Conservation (phyloP, 768 basidiomycete species). For the Psilocybe subaeruginosa region DNA sequence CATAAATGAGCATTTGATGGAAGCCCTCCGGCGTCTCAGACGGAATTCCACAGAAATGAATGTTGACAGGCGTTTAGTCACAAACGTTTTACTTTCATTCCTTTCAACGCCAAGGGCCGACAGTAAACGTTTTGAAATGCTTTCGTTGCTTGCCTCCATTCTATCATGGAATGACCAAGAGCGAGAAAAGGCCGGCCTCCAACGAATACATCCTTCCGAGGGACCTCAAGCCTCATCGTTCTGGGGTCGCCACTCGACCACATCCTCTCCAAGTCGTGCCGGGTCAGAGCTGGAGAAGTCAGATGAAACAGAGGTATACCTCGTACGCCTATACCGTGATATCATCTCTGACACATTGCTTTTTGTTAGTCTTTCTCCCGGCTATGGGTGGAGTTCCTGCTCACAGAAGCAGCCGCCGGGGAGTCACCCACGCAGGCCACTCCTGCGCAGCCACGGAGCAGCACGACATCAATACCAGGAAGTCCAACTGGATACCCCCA, state of each 20-base stretch:
- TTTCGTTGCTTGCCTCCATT: constrained; percentile 84
- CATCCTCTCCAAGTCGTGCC: constrained; percentile 39
- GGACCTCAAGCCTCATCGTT: constrained; percentile 34
- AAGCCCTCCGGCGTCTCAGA: constrained; percentile 93
- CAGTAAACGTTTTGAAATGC: constrained; percentile 96
- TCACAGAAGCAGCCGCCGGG: constrained; percentile 80
- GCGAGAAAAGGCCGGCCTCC: constrained; percentile 88
- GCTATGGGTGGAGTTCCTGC: constrained; percentile 96
- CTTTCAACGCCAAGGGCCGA: constrained; percentile 90
- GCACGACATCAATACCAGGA: constrained; percentile 35
- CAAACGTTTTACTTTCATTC: constrained; percentile 91
- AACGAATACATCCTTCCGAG: constrained; percentile 43
- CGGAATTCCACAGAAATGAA: constrained; percentile 87
- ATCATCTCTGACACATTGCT: not conserved
- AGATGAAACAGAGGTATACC: constrained; percentile 80
- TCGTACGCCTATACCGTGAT: not conserved
- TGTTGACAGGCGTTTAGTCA: constrained; percentile 92
- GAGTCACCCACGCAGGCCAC: constrained; percentile 29
- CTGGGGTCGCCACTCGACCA: constrained; percentile 43
- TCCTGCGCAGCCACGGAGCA: constrained; percentile 27
- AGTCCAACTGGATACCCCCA: constrained; percentile 28
- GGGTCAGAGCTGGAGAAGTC: constrained; percentile 70
- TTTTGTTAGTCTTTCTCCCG: constrained; percentile 86
- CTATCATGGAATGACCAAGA: constrained; percentile 93
- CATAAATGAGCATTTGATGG: constrained; percentile 96